Conservation (phyloP, 129 eudicot genomes). For the Flaveria ramosissima region DNA sequence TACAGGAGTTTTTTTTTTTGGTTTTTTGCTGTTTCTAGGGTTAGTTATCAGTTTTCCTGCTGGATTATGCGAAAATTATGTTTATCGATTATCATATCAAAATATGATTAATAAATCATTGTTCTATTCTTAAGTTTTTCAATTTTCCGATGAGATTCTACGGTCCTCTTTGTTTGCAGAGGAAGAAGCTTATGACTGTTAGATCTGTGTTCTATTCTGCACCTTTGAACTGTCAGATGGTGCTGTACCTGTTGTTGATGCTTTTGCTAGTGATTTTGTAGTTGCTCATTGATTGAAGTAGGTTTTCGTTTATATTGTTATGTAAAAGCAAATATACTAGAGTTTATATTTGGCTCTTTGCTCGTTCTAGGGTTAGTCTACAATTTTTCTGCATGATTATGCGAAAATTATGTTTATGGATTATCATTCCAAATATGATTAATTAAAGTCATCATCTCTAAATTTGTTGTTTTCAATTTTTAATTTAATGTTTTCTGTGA, state of each 20-base stretch:
- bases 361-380: background rate
- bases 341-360: background rate
- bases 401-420: too few relatives aligned
- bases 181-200: slow-evolving; percentile 54
- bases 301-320: background rate
- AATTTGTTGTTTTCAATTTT: background rate
- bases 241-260: slow-evolving; percentile 41
- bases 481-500: background rate
- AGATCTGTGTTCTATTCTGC: slow-evolving; percentile 34
- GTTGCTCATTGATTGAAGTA: slow-evolving; percentile 50
- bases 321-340: background rate
- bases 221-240: slow-evolving; percentile 20
- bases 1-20: background rate
- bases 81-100: background rate
- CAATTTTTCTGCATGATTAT: too few relatives aligned
- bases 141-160: slow-evolving; percentile 33
- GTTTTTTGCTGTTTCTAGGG: background rate
- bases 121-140: background rate
- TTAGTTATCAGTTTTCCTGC: background rate
- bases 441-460: slow-evolving; percentile 23
- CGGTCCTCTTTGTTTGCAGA: slow-evolving; percentile 50
- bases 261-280: slow-evolving; percentile 39
- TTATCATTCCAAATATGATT: slow-evolving; percentile 7
- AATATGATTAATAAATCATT: slow-evolving; percentile 23
- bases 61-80: slow-evolving; percentile 26